Percentiles rank a stretch among this genome's conserved stretches.
Conservation (phyloP, 2,329 filamentous ascomycete species). For the Exserohilum rostratum region DNA sequence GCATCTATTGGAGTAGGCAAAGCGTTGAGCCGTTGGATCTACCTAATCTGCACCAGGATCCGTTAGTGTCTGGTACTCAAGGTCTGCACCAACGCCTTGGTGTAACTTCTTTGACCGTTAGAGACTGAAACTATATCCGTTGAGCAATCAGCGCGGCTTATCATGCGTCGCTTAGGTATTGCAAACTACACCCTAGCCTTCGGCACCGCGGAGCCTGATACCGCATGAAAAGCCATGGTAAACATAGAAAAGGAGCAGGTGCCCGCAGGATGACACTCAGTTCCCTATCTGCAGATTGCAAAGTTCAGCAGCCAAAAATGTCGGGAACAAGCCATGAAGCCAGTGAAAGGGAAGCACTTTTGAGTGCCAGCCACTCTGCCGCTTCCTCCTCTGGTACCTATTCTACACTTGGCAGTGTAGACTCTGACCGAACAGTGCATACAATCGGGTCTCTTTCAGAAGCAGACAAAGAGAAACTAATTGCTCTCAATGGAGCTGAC, state of each 20-base stretch:
- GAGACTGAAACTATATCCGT: slow-evolving; percentile 5
- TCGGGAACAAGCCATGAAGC: slow-evolving; percentile 1
- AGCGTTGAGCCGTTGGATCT: slow-evolving; percentile 12
- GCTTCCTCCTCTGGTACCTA: slow-evolving; percentile 16
- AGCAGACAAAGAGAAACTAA: slow-evolving; percentile 3
- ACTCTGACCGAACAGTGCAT: neutral
- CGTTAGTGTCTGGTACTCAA: slow-evolving; percentile 13
- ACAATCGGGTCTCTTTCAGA: neutral
- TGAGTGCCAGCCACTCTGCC: slow-evolving; percentile 1
- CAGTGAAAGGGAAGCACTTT: slow-evolving; percentile 9
- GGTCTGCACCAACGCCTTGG: slow-evolving; percentile 9
- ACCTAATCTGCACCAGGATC: slow-evolving; percentile 1
- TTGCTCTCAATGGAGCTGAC: neutral
- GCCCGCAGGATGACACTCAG: slow-evolving; percentile 1
- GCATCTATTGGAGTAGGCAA: neutral
- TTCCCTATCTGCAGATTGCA: neutral
- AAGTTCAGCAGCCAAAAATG: slow-evolving; percentile 2
- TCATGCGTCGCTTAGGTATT: slow-evolving; percentile 15
- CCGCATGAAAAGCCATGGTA: slow-evolving; percentile 3
- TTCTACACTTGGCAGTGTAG: slow-evolving; percentile 7
- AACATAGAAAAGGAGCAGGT: slow-evolving; percentile 8
- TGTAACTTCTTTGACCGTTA: slow-evolving; percentile 6
- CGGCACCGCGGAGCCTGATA: slow-evolving; percentile 3
- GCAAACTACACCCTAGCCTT: slow-evolving; percentile 10
- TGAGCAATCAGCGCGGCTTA: slow-evolving; percentile 12